A percentile compares a stretch with the other conserved stretches of the same genome.
phyloP scores from a whole-genome alignment of 768 basidiomycete genomes.

The Leccinum subtestaceum region DNA sequence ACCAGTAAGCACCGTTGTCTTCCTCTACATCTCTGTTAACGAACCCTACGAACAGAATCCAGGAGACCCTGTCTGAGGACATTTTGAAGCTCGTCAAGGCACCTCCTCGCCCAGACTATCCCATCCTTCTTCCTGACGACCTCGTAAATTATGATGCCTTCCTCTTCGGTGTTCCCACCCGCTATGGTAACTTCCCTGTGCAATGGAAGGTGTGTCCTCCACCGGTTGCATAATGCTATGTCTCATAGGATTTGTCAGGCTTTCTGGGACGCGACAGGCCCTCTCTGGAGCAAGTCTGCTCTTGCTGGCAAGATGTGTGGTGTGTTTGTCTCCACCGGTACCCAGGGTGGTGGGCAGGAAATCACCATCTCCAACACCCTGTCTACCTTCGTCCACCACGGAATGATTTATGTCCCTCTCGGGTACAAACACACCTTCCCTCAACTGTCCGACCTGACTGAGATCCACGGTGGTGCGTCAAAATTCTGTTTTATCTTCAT shows the following conservation, averaged over 20 bases:
- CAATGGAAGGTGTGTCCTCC: constrained; percentile 53
- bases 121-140: constrained; percentile 29
- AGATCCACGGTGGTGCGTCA: constrained; percentile 46
- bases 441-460: constrained; percentile 38
- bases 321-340: constrained; percentile 45
- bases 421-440: constrained; percentile 46
- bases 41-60: constrained; percentile 44
- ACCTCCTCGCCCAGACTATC: constrained; percentile 65
- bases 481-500: neutral
- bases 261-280: constrained; percentile 52
- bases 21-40: neutral
- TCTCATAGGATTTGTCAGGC: constrained; percentile 31
- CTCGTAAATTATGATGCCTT: constrained; percentile 39
- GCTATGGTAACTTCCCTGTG: constrained; percentile 48
- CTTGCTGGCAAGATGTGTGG: constrained; percentile 47
- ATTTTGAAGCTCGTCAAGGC: constrained; percentile 69
- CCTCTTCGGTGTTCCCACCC: constrained; percentile 44
- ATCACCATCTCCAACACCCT: constrained; percentile 36
- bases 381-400: constrained; percentile 54
- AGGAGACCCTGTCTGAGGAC: constrained; percentile 78
- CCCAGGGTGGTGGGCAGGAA: constrained; percentile 50
- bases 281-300: constrained; percentile 41
- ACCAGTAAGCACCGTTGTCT: constrained; percentile 37
- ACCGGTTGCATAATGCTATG: neutral
- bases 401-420: constrained; percentile 51